phyloP scores from a whole-genome alignment of 2,329 filamentous ascomycete species.

The Aspergillus arachidicola region DNA sequence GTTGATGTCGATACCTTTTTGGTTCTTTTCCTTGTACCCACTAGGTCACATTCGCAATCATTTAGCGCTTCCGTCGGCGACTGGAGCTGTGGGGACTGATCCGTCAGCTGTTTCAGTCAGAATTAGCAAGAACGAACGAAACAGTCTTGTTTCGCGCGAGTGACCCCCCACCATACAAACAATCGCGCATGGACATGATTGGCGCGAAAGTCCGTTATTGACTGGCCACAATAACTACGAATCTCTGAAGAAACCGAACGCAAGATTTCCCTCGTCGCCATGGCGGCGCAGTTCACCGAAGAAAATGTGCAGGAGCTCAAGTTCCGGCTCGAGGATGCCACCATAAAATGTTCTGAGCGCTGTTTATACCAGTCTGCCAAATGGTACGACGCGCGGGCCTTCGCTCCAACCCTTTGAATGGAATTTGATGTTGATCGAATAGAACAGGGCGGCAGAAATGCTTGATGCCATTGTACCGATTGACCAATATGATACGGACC shows the following conservation, averaged over 20 bases:
- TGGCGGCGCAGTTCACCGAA: conserved; percentile 39
- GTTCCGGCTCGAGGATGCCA: conserved; percentile 77
- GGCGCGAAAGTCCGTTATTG: background rate
- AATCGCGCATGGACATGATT: background rate
- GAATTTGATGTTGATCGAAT: background rate
- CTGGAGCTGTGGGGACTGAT: background rate
- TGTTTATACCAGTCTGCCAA: conserved; percentile 96
- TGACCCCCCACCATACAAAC: background rate
- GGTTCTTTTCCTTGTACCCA: background rate
- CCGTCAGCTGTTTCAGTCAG: background rate
- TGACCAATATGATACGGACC: conserved; percentile 61
- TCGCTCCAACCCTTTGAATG: background rate
- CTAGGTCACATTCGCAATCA: background rate
- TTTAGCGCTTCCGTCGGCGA: background rate
- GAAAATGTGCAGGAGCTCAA: conserved; percentile 61
- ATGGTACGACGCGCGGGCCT: conserved; percentile 64
- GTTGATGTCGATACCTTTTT: conserved; percentile 11
- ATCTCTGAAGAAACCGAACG: background rate
- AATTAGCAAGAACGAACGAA: background rate
- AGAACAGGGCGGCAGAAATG: conserved; percentile 83
- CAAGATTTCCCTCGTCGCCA: conserved; percentile 17
- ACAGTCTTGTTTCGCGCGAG: background rate
- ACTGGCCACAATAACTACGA: background rate
- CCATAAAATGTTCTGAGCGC: conserved; percentile 88
- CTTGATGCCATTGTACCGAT: conserved; percentile 73